phyloP scores from a whole-genome alignment of 2,329 filamentous ascomycete genomes.

The Stenocarpella maydis region DNA sequence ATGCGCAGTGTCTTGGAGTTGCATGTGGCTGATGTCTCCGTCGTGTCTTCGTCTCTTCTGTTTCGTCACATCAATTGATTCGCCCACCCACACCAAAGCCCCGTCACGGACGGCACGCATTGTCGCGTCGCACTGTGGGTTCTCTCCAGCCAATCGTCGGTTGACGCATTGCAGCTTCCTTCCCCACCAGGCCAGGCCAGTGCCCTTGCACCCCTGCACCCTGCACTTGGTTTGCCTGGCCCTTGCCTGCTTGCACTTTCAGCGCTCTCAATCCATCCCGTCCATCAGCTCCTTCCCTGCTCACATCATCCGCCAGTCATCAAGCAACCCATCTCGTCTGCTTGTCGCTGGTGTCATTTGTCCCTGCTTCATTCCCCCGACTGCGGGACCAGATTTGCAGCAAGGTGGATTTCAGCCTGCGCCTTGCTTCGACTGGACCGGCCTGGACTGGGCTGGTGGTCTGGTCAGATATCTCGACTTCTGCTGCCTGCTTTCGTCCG shows the following conservation, averaged over 20 bases:
- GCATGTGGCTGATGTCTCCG: background rate
- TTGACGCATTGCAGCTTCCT: conserved; percentile 24
- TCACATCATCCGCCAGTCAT: conserved; percentile 14
- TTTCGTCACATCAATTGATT: conserved; percentile 21
- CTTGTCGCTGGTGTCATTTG: conserved; percentile 14
- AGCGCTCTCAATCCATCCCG: background rate
- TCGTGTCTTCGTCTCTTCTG: background rate
- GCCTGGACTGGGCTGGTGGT: background rate
- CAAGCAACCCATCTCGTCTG: background rate
- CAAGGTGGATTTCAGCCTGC: background rate
- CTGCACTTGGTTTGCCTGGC: background rate
- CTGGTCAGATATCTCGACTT: conserved; percentile 20
- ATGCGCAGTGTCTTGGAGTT: conserved; percentile 22
- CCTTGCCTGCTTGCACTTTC: background rate
- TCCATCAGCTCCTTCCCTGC: conserved; percentile 15
- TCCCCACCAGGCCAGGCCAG: conserved; percentile 25
- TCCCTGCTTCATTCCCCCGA: too few relatives aligned
- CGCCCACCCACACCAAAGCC: conserved; percentile 14
- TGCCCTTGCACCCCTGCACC: background rate
- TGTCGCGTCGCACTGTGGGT: conserved; percentile 24
- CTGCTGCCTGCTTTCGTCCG: background rate
- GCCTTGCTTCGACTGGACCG: background rate
- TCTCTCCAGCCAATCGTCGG: conserved; percentile 20
- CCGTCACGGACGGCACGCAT: conserved; percentile 25
- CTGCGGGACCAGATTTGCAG: background rate